Evolutionary conservation across 2,329 filamentous ascomycete genomes (phyloP).

Genomic region (Ampelomyces quisqualis): DNA sequence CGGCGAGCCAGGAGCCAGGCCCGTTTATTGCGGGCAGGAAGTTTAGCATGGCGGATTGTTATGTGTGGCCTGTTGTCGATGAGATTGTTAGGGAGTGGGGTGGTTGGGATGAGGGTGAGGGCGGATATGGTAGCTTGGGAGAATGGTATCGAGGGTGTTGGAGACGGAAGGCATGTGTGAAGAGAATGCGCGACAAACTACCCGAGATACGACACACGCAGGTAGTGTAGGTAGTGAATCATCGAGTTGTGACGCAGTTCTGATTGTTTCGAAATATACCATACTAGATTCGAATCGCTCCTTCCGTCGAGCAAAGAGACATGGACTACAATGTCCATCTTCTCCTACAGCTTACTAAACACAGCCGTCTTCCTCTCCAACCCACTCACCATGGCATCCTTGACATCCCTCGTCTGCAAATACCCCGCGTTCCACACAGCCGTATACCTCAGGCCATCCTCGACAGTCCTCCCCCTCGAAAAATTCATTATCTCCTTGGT

Average conservation of each 20-base stretch:
- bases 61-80: conserved; percentile 38
- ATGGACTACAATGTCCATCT: too few relatives aligned
- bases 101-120: conserved; percentile 24
- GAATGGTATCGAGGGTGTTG: too few relatives aligned
- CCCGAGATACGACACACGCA: too few relatives aligned
- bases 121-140: too few relatives aligned
- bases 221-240: too few relatives aligned
- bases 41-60: conserved; percentile 38
- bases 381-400: conserved; percentile 71
- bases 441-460: conserved; percentile 80
- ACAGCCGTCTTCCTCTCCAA: conserved; percentile 75
- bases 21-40: conserved; percentile 33
- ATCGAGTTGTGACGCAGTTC: too few relatives aligned
- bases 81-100: conserved; percentile 25
- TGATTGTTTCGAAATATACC: too few relatives aligned
- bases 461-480: conserved; percentile 73
- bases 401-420: conserved; percentile 77
- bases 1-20: conserved; percentile 14
- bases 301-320: too few relatives aligned
- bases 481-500: conserved; percentile 87
- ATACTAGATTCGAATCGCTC: too few relatives aligned
- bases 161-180: too few relatives aligned
- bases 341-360: conserved; percentile 75
- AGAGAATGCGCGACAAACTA: too few relatives aligned
- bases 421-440: conserved; percentile 83